Base-by-base conservation (phyloP, 441 rosid genomes). In the Gossypium davidsonii region DNA sequence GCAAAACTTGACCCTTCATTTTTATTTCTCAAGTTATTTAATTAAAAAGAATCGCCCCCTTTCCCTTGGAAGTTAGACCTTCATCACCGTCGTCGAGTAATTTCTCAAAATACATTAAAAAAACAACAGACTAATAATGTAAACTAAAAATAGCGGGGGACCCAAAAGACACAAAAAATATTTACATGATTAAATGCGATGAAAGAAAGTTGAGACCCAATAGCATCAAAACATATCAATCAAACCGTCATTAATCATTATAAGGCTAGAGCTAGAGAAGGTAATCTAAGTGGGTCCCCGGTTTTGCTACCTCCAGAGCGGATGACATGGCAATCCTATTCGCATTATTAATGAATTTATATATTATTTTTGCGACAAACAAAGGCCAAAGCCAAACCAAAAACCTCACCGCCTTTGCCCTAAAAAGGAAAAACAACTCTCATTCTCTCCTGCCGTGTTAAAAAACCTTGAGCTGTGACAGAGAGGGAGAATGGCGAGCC, bases 401-500 rank as follows among this genome's bases (percentile, higher is more conserved):
- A 39, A 39, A 39, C 68, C 14, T 37, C 15, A 0, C 65, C 44
- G 51, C 26, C 25, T 57, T 74, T 75, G 81, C 85, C 83, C 85
- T 79, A 79, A 69, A 12, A n/a, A 55, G 18, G 28, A 10, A 53
- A 53, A 66, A 66, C 57, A 37, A 39, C 44, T 53, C 20, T 23
- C 10, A 21, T 8, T 60, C 46, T 15, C 49, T 51, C 75, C 46
- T 31, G 67, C 51, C 34, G 76, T 31, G 18, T 17, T 3, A 5
- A 28, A 25, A 60, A 21, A 14, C 48, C 31, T 52, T 6, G 23
- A 25, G 21, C n/a, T 44, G 21, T 12, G 62, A 59, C 62, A 58
- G 48, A 21, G 61, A 42, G 52, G 34, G 49, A 18, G 61, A 89
- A 89, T 88, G 91, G 84, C 87, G 56, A 83, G 85, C 83, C 82